These are phyloP conservation scores for Aureobasidium sp. DNA, from an alignment of 2,329 filamentous ascomycete genomes.

Conservation along the genomic window DNA sequence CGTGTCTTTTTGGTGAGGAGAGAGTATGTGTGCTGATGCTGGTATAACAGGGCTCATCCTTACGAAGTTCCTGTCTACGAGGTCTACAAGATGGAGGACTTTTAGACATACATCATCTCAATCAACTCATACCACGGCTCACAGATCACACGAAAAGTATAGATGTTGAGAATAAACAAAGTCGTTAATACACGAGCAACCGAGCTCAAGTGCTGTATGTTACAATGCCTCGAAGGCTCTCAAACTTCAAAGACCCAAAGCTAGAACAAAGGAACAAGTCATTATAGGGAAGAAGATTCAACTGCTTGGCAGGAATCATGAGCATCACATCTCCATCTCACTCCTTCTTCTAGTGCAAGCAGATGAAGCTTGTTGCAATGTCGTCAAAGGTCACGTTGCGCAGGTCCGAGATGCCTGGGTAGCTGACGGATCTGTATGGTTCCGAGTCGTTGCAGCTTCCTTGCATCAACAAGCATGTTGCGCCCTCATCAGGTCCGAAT, in stretches of 20 bases:
- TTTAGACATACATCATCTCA: slow-evolving; percentile 22
- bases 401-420: slow-evolving; percentile 8
- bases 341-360: background rate
- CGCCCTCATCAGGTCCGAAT: slow-evolving; percentile 10
- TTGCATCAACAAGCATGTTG: slow-evolving; percentile 5
- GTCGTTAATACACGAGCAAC: background rate
- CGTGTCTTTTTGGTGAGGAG: background rate
- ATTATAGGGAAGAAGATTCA: background rate
- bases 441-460: slow-evolving; percentile 5
- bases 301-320: background rate
- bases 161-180: background rate
- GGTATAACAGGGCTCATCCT: slow-evolving; percentile 34
- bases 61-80: slow-evolving; percentile 42
- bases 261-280: background rate
- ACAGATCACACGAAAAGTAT: background rate
- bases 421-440: background rate
- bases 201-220: background rate
- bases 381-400: slow-evolving; percentile 1
- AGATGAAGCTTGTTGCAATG: slow-evolving; percentile 11
- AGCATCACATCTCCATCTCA: background rate
- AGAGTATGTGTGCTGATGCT: background rate
- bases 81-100: slow-evolving; percentile 40
- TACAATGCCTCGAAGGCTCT: background rate
- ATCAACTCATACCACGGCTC: background rate
- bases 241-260: background rate